A percentile compares a stretch with the other conserved stretches of the same genome.
phyloP scores from a whole-genome alignment of 1,284 basidiomycete genomes.

The Ganoderma lucidum region DNA sequence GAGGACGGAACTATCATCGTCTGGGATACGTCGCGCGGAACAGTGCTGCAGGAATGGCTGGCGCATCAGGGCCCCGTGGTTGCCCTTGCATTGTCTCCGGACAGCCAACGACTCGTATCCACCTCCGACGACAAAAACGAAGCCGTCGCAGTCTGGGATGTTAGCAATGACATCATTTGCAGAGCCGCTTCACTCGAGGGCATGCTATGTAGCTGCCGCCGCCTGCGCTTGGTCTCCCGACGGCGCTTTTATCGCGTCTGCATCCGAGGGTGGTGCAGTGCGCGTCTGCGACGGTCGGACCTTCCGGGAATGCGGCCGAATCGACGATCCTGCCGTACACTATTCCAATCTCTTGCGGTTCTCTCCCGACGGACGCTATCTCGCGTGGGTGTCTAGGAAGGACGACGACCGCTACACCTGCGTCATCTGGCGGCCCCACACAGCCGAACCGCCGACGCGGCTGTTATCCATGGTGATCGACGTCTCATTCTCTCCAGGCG shows the following conservation, averaged over 20 bases:
- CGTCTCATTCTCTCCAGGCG: neutral
- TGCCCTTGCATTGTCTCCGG: neutral
- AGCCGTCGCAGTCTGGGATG: neutral
- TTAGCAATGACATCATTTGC: neutral
- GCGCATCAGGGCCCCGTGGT: neutral
- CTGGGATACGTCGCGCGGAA: neutral
- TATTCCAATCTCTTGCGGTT: neutral
- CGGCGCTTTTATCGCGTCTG: neutral
- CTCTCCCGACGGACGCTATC: neutral
- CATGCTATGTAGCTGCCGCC: neutral
- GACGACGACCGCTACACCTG: neutral
- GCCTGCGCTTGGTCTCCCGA: conserved; percentile 2
- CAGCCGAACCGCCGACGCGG: neutral
- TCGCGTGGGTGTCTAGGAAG: neutral
- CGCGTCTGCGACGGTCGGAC: conserved; percentile 1
- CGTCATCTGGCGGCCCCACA: neutral
- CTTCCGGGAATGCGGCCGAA: neutral
- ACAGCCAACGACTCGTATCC: neutral
- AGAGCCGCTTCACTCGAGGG: neutral
- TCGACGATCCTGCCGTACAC: neutral
- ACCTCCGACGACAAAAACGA: too few relatives aligned
- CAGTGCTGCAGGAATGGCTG: neutral
- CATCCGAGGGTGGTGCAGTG: neutral
- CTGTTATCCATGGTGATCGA: neutral
- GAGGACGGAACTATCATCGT: neutral